These are phyloP conservation scores for Quercus mongolica DNA, from an alignment of 306 rosid species.

Conservation along the genomic window DNA sequence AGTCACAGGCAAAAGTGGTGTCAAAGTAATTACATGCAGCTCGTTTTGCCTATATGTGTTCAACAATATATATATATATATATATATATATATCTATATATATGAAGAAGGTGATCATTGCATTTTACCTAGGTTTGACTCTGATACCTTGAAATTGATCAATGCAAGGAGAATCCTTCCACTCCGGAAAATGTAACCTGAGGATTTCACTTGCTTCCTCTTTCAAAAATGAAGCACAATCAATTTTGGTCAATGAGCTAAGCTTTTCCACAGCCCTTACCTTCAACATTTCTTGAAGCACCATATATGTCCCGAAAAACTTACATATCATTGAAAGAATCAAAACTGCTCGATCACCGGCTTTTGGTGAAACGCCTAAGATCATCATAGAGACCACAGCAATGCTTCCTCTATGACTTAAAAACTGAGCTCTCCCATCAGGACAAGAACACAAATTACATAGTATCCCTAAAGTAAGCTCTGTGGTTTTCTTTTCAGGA, in stretches of 20 bases:
- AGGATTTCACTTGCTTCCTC: slow-evolving; percentile 50
- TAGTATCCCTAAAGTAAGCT: slow-evolving; percentile 38
- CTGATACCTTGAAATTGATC: neutral
- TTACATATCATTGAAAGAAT: slow-evolving; percentile 41
- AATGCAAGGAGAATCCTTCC: slow-evolving; percentile 59
- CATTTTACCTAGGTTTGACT: neutral
- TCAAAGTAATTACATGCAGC: too few relatives aligned
- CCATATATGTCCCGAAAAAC: slow-evolving; percentile 40
- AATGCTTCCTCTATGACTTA: slow-evolving; percentile 50
- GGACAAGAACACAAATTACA: slow-evolving; percentile 57
- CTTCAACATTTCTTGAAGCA: slow-evolving; percentile 55
- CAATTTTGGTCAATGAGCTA: slow-evolving; percentile 45
- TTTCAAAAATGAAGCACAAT: slow-evolving; percentile 36
- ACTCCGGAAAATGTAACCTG: slow-evolving; percentile 41
- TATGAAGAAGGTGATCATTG: too few relatives aligned
- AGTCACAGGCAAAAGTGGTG: too few relatives aligned
- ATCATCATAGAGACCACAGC: slow-evolving; percentile 43
- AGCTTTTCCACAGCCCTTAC: slow-evolving; percentile 57
- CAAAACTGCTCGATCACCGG: slow-evolving; percentile 48
- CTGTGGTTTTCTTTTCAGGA: slow-evolving; percentile 38
- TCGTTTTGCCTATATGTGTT: too few relatives aligned
- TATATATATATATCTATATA: too few relatives aligned
- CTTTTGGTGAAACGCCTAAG: slow-evolving; percentile 36
- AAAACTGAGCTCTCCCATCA: slow-evolving; percentile 56
- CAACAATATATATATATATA: too few relatives aligned